These are phyloP conservation scores for Annulohypoxylon truncatum DNA, from an alignment of 2,329 filamentous ascomycete genomes.

Conservation along the genomic window DNA sequence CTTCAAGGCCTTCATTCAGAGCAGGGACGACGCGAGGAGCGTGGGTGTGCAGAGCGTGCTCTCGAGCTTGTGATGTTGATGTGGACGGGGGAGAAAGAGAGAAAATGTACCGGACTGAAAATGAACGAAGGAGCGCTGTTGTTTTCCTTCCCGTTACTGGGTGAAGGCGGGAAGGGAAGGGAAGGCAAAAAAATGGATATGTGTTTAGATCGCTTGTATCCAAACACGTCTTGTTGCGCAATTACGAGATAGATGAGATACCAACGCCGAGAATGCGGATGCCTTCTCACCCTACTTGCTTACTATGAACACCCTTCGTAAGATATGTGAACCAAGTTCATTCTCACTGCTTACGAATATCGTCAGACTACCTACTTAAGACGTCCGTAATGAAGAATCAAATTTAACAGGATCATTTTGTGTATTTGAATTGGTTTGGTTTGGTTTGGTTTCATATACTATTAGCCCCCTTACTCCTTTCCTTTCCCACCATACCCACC, in stretches of 20 bases:
- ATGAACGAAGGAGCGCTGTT: neutral
- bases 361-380: neutral
- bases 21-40: slow-evolving; percentile 84
- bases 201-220: slow-evolving; percentile 23
- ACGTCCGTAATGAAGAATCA: neutral
- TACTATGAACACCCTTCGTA: neutral
- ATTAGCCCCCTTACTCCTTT: slow-evolving; percentile 4
- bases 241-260: slow-evolving; percentile 33
- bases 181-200: neutral
- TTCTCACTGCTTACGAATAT: neutral
- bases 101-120: neutral
- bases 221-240: slow-evolving; percentile 18
- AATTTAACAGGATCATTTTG: neutral
- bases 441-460: slow-evolving; percentile 7
- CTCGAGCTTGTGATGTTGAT: slow-evolving; percentile 64
- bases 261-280: slow-evolving; percentile 15
- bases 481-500: neutral
- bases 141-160: neutral
- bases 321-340: neutral
- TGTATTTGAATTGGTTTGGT: neutral
- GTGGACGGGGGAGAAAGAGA: too few relatives aligned
- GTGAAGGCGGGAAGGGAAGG: neutral
- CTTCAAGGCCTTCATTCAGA: slow-evolving; percentile 85
- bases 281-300: neutral
- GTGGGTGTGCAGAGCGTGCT: slow-evolving; percentile 86